Base-by-base conservation (phyloP, 2,329 filamentous ascomycete species). In the Claviceps quebecensis region DNA sequence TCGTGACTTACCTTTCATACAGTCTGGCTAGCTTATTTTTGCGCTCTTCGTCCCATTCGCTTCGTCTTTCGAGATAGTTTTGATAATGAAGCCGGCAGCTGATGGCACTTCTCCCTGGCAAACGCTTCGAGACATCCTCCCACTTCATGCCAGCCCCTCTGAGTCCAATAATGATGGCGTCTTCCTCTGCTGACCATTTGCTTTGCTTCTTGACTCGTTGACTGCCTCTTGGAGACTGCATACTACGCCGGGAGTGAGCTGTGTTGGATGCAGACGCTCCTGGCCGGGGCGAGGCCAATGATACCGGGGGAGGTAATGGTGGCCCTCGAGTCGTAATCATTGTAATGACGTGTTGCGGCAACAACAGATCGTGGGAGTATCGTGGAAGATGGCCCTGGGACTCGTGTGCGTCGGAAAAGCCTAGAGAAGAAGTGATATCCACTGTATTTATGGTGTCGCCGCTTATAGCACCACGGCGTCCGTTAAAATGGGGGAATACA, bases 31-130 rank as follows among this genome's bases (percentile, higher is more conserved):
- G 81, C 71, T 95, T 96, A 70, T 96, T 95, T 72, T 96, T 97
- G 65, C 88, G 86, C 67, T 97, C 91, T 63, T 97, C 93, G 62
- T 96, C 89, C 90, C 91, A 97, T 65, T 95, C 88, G 60, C 87
- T 89, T 52, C 89, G 78, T 61, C 89, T 80, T 68, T 98, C 93
- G 50, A 96, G 79, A 65, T 97, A 97, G 66, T 98, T 98, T 62
- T 97, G 91, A 67, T 96, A 97, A 63, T 95, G 89, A 49, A 97
- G 75, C 44, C 91, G 83, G 67, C 91, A 97, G 60, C 89, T 95
- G 61, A 96, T 96, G 52, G 89, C 84, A 68, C 89, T 96, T 59
- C 93, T 81, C 55, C 91, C 91, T 2, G 89, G 90, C 48, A 97
- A 72, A 51, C 84, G 80, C 71, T 91, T 94, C 55, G 88, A 94